Evolutionary conservation across 495 filamentous ascomycete genomes (phyloP), one percentile per base, ranked within the genome.

Genomic region (Penicillium maclennaniae): DNA sequence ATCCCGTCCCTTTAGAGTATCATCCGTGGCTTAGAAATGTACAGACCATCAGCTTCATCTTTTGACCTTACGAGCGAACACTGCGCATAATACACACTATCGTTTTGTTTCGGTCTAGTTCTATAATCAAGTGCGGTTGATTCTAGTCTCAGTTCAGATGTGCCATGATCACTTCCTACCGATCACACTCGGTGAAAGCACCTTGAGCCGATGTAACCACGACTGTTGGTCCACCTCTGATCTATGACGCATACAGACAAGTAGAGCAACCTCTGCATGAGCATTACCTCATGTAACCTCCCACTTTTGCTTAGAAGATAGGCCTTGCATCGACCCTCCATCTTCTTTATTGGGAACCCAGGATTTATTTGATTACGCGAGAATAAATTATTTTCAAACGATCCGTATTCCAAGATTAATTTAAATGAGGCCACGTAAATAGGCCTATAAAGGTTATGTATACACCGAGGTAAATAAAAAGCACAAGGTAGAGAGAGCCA

Each of bases 401-500:
- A 14, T 34, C 31, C 14, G 9, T 12, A 34, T 34, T 34, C 8
- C 31, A 34, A 14, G 1, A 34, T 34, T 34, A 34, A 34, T 34
- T 4, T 34, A 34, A 34, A 34, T 34, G 14, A 7, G 14, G 31
- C 10, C 28, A 14, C 14, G 2, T 17, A 7, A 40, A 19, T 14
- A 40, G 7, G 16, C 23, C 15, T 12, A 34, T 12, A 12, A 14
- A 49, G 37, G 45, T 43, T 31, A 55, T 45, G 47, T 51, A 57
- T 53, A 47, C 27, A 49, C 19, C 38, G 20, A 46, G 44, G 43
- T 49, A 58, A 26, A 44, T 55, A 54, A 17, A 40, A 4, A 19
- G 34, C 2, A 37, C 9, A 10, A n/a, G 17, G 19, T 40, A 40
- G 20, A 19, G n/a, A 40, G 20, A 7, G 3, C 38, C 6, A 40